Evolutionary conservation across 2,329 filamentous ascomycete genomes (phyloP), one percentile per base, ranked within the genome.

Genomic region (Xylariomycetidae sp.): DNA sequence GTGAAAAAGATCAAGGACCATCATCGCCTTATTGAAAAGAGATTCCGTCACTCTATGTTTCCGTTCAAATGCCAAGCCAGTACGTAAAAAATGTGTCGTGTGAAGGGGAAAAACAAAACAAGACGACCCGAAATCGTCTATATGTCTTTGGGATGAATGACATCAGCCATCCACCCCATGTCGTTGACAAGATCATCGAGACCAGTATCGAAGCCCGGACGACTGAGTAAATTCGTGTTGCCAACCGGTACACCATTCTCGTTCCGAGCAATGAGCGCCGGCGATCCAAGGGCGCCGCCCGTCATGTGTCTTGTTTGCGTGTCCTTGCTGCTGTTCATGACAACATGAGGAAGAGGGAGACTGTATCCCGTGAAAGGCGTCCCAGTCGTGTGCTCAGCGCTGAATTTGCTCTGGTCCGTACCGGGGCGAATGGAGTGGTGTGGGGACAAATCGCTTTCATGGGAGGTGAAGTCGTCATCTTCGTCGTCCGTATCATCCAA

Each of bases 81-180:
- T n/a, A n/a, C n/a, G n/a, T n/a, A n/a, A n/a, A n/a, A n/a, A n/a
- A n/a, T n/a, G n/a, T n/a, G n/a, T n/a, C n/a, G n/a, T n/a, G n/a
- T n/a, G n/a, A n/a, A n/a, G n/a, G n/a, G n/a, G n/a, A n/a, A n/a
- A n/a, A n/a, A n/a, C n/a, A n/a, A n/a, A n/a, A n/a, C n/a, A n/a
- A n/a, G n/a, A n/a, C n/a, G n/a, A n/a, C n/a, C n/a, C n/a, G n/a
- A n/a, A n/a, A n/a, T n/a, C n/a, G n/a, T n/a, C n/a, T 37, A 48
- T n/a, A 46, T 32, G 27, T 50, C 44, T 42, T 57, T 61, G 17
- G 48, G 56, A 31, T 59, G 58, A 41, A 76, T 71, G 16, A 64
- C 56, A 19, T 66, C 62, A 9, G 65, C 67, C 51, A 76, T 69
- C 70, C 71, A 75, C 34, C 67, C 62, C 40, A 75, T 56, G 49